Evolutionary conservation across 1,284 basidiomycete species (phyloP), one percentile per base, ranked within the genome.

Genomic region (Ganoderma lingzhi): DNA sequence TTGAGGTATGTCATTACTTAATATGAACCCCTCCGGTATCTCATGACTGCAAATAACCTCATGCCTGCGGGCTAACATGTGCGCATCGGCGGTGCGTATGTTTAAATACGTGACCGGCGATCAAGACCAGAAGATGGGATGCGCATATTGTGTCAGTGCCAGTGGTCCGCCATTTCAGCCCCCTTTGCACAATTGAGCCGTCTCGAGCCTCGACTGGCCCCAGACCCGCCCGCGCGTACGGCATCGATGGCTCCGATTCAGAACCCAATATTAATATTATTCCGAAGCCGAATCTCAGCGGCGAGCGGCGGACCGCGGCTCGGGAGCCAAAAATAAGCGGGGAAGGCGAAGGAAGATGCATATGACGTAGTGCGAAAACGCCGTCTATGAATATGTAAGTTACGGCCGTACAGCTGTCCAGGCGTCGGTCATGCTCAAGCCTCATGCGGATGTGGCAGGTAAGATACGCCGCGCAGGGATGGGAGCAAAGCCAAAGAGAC

Each of bases 381-480:
- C 55, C 56, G 56, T 39, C 35, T 35, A n/a, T 39, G 32, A 37
- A 59, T 32, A n/a, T 39, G 48, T 51, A 51, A 28, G 53, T 51
- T 51, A 14, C 48, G 48, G 48, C 48, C 48, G 23, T 51, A 6
- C 48, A 10, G 53, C 30, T 28, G 48, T 28, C 23, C 48, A 28
- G 48, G 23, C 37, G 56, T 12, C 14, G 32, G 56, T n/a, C 19
- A 35, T 59, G 55, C 6, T 59, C 55, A 30, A n/a, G 32, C 30
- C 6, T 59, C 55, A 30, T 37, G 32, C 30, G 55, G 55, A 35
- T 32, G 56, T 39, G 56, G 56, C 56, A 59, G 35, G 56, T n/a
- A 39, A 59, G 56, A 59, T 39, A 37, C 35, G 56, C 35, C 56
- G 56, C 35, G 35, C 56, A 59, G 56, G 56, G 56, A 59, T 39